Base-by-base conservation (phyloP, 31 red algal species). In the Endocladia muricata region DNA sequence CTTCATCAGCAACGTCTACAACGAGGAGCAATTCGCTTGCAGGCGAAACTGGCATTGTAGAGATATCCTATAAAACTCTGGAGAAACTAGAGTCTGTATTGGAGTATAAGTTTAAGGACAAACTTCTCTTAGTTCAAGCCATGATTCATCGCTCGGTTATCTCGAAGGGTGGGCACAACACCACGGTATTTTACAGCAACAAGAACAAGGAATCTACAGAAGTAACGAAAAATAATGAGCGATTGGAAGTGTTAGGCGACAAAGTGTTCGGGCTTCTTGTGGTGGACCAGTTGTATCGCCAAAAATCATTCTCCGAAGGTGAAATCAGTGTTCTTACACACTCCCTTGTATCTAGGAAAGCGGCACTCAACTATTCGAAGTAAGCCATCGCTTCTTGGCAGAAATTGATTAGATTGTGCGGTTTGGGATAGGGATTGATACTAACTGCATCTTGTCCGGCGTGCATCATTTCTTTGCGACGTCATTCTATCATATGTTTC, bases 81-180 rank as follows among this genome's bases (percentile, higher is more conserved):
- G n/a, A n/a, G n/a, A 58, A 58, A 58, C 4, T 81, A 11, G 67
- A 83, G 30, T 1, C 32, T 3, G 62, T 83, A 26, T 47, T 83
- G 34, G 37, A 62, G 39, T 57, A 83, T 55, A 83, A 72, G 37
- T 83, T 83, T 52, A 36, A 21, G 13, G 68, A 72, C 68, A 49
- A 56, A 30, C 39, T 56, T 21, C 48, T 83, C 13, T 41, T 83
- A 15, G 79, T 58, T 25, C 48, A 83, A 44, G 79, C 79, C 13
- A 35, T 83, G 1, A 73, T 68, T 15, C 79, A 83, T 63, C 66
- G 79, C 37, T 83, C 79, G 2, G 37, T 83, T 51, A 34, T 83
- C 7, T 73, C 72, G 31, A n/a, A 42, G 6, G 38, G 36, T 15
- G 43, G 41, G 33, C 22, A 29, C 23, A 41, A 28, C 8, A 17